phyloP scores from a whole-genome alignment of 306 rosid species.

The Prunus mume region DNA sequence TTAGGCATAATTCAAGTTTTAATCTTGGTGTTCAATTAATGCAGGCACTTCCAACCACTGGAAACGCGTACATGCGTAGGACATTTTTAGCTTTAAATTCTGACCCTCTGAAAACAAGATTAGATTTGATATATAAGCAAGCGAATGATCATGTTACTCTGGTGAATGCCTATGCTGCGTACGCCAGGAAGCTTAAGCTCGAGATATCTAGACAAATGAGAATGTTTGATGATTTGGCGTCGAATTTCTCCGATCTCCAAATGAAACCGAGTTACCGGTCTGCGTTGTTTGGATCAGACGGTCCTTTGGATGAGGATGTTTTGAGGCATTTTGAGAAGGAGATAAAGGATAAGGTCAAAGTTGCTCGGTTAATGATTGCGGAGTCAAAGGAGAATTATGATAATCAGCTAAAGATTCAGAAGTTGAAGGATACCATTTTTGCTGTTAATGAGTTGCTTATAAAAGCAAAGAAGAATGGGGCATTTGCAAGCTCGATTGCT shows the following conservation, averaged over 20 bases:
- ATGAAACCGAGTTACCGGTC: constrained; percentile 54
- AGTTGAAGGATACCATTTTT: constrained; percentile 94
- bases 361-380: constrained; percentile 67
- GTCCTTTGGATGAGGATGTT: constrained; percentile 82
- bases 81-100: constrained; percentile 93
- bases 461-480: constrained; percentile 96
- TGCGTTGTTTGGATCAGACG: constrained; percentile 67
- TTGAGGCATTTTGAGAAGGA: constrained; percentile 96
- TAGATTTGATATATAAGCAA: constrained; percentile 90
- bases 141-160: constrained; percentile 89
- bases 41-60: constrained; percentile 79
- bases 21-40: constrained; percentile 16
- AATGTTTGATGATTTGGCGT: constrained; percentile 87
- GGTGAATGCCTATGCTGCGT: constrained; percentile 94
- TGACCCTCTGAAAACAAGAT: constrained; percentile 77
- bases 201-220: constrained; percentile 84
- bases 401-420: constrained; percentile 93
- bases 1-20: background rate
- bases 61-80: constrained; percentile 79
- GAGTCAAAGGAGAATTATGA: constrained; percentile 93
- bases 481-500: constrained; percentile 82
- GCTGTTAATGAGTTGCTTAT: constrained; percentile 84
- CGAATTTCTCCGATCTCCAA: constrained; percentile 60
- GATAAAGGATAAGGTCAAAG: constrained; percentile 94
- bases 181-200: constrained; percentile 99